Evolutionary conservation across 441 rosid genomes (phyloP).

Genomic region (Pelargonium myrrhifolium): DNA sequence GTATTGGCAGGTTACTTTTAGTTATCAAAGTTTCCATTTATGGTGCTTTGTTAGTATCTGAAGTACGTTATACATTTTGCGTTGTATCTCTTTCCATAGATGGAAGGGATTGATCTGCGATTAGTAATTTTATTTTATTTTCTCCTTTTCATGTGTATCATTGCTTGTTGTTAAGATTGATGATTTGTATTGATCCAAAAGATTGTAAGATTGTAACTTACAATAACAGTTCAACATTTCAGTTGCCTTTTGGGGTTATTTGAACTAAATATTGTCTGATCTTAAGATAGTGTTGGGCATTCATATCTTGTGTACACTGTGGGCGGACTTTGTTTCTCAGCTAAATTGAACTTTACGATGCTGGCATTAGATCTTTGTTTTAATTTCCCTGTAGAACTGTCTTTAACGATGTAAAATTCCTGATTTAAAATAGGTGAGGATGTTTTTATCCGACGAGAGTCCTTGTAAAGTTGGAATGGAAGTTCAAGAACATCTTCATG

Average conservation of each 20-base stretch:
- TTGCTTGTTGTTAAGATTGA: too few relatives aligned
- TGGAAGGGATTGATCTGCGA: neutral
- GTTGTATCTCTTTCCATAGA: neutral
- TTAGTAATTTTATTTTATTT: too few relatives aligned
- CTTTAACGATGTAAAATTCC: neutral
- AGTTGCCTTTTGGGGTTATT: too few relatives aligned
- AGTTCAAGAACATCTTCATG: slow-evolving; percentile 21
- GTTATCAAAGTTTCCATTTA: neutral
- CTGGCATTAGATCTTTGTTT: neutral
- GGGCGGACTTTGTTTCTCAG: too few relatives aligned
- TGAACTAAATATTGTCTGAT: too few relatives aligned
- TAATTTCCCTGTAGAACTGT: neutral
- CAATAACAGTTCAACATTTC: too few relatives aligned
- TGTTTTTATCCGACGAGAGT: slow-evolving; percentile 26
- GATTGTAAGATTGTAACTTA: too few relatives aligned
- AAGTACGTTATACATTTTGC: neutral
- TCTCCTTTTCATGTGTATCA: too few relatives aligned
- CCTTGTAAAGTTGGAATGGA: slow-evolving; percentile 22
- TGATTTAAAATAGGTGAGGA: slow-evolving; percentile 32
- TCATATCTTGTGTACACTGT: too few relatives aligned
- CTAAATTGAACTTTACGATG: neutral
- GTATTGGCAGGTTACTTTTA: neutral
- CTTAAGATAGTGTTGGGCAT: too few relatives aligned
- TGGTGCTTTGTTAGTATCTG: neutral
- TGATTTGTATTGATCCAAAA: too few relatives aligned